Base-by-base conservation (phyloP, 805 yeast genomes). In the Sugiyamaella chiloensis region DNA sequence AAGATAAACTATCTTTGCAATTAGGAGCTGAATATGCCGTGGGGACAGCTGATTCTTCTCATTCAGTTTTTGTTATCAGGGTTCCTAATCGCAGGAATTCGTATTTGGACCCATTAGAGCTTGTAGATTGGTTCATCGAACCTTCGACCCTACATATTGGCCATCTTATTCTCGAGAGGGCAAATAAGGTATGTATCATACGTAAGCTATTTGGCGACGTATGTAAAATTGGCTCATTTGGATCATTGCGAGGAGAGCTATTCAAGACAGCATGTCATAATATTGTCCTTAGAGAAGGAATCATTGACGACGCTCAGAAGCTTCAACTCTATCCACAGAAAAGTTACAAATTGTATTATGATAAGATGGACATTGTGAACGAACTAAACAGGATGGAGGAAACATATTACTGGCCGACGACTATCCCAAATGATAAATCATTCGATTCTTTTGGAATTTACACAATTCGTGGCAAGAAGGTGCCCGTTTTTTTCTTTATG, bases 181-280 rank as follows among this genome's bases (percentile, higher is more conserved):
- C 34, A 29, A 29, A 17, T 29, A 29, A n/a, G 16, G 12, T 14
- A 29, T 17, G 17, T 29, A 14, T 17, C 16, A 29, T 29, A 29
- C 16, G 5, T 14, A 29, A 29, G 16, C 12, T 29, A 29, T 29
- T 29, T 29, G 12, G 17, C 16, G 34, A 29, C 34, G 34, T 29
- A n/a, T n/a, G 34, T n/a, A n/a, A 29, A 14, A 29, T 29, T n/a
- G 12, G 12, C 34, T 14, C 17, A 29, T 14, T 14, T 29, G 16
- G 34, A 29, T n/a, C 34, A 17, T 29, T 29, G 34, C 16, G 34
- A 17, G 34, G 34, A 29, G 16, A 29, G 34, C 34, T 29, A n/a
- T 4, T 29, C 34, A 17, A 29, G 16, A n/a, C 34, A n/a, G 12
- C 34, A n/a, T 14, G 17, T 17, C 34, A 29, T 29, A 17, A 14